Conservation (phyloP, 805 yeast species). For the Saccharomycopsis sp. region DNA sequence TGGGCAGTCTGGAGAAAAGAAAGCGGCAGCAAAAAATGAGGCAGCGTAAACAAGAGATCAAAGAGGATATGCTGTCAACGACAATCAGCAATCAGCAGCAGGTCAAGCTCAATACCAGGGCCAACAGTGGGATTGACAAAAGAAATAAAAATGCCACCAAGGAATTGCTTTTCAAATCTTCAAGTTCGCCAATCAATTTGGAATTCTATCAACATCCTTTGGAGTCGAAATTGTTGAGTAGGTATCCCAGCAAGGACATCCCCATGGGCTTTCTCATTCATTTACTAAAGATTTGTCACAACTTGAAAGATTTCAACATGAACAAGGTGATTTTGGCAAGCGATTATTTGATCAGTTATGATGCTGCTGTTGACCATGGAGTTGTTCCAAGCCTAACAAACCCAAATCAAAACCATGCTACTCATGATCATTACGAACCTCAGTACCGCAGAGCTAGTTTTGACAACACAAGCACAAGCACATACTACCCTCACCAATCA, state of each 20-base stretch:
- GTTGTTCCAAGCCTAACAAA: too few relatives aligned
- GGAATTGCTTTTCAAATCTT: neutral
- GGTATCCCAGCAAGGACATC: constrained; percentile 64
- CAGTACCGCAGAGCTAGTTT: neutral
- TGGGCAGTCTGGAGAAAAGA: too few relatives aligned
- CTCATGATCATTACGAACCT: neutral
- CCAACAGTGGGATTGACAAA: too few relatives aligned
- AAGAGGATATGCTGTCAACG: too few relatives aligned
- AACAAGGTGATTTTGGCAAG: constrained; percentile 51
- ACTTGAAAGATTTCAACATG: constrained; percentile 47
- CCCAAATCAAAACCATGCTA: too few relatives aligned
- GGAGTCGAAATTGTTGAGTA: constrained; percentile 50
- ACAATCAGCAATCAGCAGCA: too few relatives aligned
- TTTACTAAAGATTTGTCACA: constrained; percentile 57
- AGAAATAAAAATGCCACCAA: constrained; percentile 1
- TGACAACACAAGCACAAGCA: neutral
- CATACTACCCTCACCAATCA: neutral
- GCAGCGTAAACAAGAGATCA: too few relatives aligned
- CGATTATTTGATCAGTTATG: constrained; percentile 49
- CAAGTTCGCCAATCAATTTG: neutral
- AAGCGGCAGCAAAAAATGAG: too few relatives aligned
- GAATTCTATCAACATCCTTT: constrained; percentile 41
- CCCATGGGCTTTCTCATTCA: constrained; percentile 74
- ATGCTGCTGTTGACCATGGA: constrained; percentile 16
- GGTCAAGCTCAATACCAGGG: neutral